phyloP scores from a whole-genome alignment of 1,284 basidiomycete genomes.

The Flammula alnicola region DNA sequence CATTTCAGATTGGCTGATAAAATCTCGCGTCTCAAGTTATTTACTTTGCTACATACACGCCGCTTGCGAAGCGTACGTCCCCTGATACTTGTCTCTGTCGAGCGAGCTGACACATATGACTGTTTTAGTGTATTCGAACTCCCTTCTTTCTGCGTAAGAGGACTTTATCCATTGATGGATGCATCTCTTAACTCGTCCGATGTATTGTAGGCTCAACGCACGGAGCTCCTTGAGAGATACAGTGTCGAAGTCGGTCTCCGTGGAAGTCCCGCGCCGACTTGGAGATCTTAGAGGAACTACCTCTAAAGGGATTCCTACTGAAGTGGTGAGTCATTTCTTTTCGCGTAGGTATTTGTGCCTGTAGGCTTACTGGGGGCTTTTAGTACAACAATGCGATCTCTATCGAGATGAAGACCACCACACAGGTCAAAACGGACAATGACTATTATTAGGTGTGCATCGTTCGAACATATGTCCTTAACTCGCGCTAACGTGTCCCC shows the following conservation, averaged over 20 bases:
- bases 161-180: not conserved
- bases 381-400: not conserved
- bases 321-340: not conserved
- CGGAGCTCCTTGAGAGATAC: not conserved
- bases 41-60: not conserved
- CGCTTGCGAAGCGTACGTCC: not conserved
- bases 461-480: no score
- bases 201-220: not conserved
- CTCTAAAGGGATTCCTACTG: no score
- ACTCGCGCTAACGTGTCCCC: no score
- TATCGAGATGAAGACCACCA: not conserved
- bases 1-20: no score
- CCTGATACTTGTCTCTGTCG: not conserved
- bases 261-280: not conserved
- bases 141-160: not conserved
- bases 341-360: no score
- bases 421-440: not conserved
- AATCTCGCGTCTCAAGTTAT: not conserved
- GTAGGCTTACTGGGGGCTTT: not conserved
- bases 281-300: not conserved
- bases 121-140: not conserved
- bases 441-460: no score
- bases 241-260: not conserved
- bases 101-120: not conserved
- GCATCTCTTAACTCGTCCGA: not conserved